Conservation (phyloP, 2,329 filamentous ascomycete genomes). For the Cladorrhinum sp. region DNA sequence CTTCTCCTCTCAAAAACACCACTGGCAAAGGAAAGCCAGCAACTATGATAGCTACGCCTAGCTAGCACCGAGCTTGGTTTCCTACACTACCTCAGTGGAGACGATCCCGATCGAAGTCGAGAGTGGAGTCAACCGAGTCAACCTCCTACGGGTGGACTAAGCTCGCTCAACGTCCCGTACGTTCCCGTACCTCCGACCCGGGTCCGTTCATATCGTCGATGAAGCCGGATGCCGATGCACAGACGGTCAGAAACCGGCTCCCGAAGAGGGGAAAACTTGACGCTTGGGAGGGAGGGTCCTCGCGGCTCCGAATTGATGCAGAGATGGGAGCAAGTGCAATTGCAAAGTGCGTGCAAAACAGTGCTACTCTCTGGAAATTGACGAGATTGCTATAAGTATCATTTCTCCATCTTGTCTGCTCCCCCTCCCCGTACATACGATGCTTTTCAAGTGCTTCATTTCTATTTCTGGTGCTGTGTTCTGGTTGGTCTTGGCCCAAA, state of each 20-base stretch:
- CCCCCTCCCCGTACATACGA: background rate
- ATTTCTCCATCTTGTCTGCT: background rate
- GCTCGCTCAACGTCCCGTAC: too few species aligned
- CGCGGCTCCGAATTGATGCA: too few species aligned
- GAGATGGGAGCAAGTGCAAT: background rate
- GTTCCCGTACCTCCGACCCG: too few species aligned
- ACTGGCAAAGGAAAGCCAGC: too few species aligned
- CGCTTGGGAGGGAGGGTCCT: too few species aligned
- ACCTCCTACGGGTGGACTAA: too few species aligned
- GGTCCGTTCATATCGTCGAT: too few species aligned
- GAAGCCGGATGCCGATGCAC: too few species aligned
- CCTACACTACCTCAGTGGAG: conserved; percentile 5
- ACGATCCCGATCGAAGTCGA: conserved; percentile 1
- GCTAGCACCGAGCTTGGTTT: background rate
- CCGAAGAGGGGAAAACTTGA: too few species aligned
- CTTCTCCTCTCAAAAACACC: too few species aligned
- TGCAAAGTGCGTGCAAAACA: background rate
- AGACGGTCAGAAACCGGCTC: too few species aligned
- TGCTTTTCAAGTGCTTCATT: background rate
- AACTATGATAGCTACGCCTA: too few species aligned
- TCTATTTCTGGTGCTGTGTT: background rate
- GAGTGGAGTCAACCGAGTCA: conserved; percentile 4
- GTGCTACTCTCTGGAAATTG: background rate
- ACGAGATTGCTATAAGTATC: background rate
- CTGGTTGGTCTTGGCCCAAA: background rate